Percentiles rank a stretch among this genome's conserved stretches.
Conservation (phyloP, 371 early-diverging fungal species). For the Coemansia sp. region DNA sequence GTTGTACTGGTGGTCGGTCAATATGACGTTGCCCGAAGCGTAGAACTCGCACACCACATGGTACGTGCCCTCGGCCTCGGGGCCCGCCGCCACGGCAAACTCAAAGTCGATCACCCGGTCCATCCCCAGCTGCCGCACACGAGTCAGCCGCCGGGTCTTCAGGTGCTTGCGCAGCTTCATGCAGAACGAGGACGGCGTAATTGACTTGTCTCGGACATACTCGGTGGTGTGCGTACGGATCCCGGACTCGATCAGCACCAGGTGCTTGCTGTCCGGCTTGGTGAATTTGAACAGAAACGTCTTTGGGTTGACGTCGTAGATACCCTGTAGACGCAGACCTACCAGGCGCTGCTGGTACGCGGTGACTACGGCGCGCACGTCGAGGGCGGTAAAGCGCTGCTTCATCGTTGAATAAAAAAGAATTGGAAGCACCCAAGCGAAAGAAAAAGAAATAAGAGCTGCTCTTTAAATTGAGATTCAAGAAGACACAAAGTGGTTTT, state of each 20-base stretch:
- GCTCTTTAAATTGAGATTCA: background rate
- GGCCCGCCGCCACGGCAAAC: conserved; percentile 67
- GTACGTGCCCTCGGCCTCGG: conserved; percentile 65
- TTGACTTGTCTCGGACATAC: conserved; percentile 81
- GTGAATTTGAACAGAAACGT: conserved; percentile 93
- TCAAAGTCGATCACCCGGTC: conserved; percentile 94
- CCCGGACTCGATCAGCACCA: conserved; percentile 91
- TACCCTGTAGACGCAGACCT: conserved; percentile 87
- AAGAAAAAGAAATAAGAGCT: background rate
- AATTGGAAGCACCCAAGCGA: background rate
- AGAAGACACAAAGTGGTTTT: too few relatives aligned
- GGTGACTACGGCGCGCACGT: conserved; percentile 79
- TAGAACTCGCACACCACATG: conserved; percentile 96
- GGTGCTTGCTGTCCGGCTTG: conserved; percentile 83
- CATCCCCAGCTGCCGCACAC: conserved; percentile 81
- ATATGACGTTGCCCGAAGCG: conserved; percentile 92
- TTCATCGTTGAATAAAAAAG: conserved; percentile 29
- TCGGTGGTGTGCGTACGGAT: conserved; percentile 90
- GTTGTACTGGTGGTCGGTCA: conserved; percentile 85
- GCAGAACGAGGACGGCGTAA: conserved; percentile 83
- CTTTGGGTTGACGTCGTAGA: conserved; percentile 90
- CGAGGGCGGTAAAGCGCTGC: conserved; percentile 80
- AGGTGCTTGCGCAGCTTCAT: conserved; percentile 93
- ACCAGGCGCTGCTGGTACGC: conserved; percentile 66
- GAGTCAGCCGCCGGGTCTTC: conserved; percentile 76